Percentiles rank a stretch among this genome's conserved stretches.
phyloP scores from a whole-genome alignment of 768 basidiomycete genomes.

The Trametes maxima region DNA sequence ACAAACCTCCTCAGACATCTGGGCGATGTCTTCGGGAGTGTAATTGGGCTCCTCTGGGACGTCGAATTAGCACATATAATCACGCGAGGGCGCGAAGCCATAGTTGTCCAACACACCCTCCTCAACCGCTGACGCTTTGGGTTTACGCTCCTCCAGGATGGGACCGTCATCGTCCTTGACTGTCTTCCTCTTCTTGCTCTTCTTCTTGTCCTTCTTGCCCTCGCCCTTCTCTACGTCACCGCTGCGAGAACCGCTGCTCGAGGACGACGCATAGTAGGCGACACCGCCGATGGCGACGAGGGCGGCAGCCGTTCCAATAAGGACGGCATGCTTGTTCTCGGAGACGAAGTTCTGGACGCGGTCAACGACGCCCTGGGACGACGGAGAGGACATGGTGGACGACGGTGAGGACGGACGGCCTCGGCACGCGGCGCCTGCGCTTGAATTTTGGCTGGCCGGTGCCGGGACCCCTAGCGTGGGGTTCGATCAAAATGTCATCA shows the following conservation, averaged over 20 bases:
- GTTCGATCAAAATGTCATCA: constrained; percentile 4
- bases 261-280: constrained; percentile 73
- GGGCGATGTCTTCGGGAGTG: constrained; percentile 56
- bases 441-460: constrained; percentile 18
- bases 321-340: constrained; percentile 77
- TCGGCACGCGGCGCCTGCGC: constrained; percentile 14
- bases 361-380: constrained; percentile 48
- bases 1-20: constrained; percentile 60
- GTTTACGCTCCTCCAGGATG: constrained; percentile 74
- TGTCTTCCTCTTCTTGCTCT: constrained; percentile 61
- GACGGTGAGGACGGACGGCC: constrained; percentile 18
- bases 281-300: constrained; percentile 71
- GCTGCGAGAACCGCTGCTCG: constrained; percentile 37
- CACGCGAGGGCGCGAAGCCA: background rate
- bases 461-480: constrained; percentile 6
- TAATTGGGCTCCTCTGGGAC: constrained; percentile 45
- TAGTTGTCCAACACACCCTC: constrained; percentile 23
- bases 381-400: constrained; percentile 34
- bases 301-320: constrained; percentile 73
- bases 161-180: constrained; percentile 68
- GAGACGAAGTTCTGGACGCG: constrained; percentile 69
- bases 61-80: constrained; percentile 11
- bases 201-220: constrained; percentile 53
- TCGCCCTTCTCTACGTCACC: constrained; percentile 46
- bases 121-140: constrained; percentile 40